These are phyloP conservation scores for Yarrowia divulgata DNA, from an alignment of 805 yeast species.

Conservation along the genomic window DNA sequence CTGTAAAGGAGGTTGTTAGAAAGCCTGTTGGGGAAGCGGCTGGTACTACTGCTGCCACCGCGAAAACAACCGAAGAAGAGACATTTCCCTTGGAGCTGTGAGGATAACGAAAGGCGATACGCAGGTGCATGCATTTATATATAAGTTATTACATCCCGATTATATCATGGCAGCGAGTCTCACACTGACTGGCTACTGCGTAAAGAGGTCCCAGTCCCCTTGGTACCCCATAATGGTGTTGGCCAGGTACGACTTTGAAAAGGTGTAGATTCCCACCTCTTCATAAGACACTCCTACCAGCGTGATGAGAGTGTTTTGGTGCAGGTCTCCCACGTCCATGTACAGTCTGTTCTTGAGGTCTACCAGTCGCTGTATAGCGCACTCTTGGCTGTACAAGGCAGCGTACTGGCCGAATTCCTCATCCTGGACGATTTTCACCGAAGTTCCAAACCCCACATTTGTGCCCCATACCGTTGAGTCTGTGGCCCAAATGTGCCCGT, in stretches of 20 bases:
- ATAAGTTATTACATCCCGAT: conserved; percentile 21
- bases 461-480: conserved; percentile 1
- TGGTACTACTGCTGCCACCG: neutral
- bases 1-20: conserved; percentile 3
- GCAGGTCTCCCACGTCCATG: neutral
- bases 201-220: neutral
- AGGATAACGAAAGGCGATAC: neutral
- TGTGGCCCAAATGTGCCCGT: conserved; percentile 9
- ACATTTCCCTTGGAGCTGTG: conserved; percentile 28
- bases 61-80: conserved; percentile 13
- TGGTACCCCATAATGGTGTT: conserved; percentile 19
- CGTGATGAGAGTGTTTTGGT: neutral
- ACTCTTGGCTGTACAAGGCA: neutral
- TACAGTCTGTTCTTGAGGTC: neutral
- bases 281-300: neutral
- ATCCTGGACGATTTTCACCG: neutral
- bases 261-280: conserved; percentile 4
- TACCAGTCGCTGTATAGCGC: neutral
- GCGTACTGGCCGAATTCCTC: conserved; percentile 3
- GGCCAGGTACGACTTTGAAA: neutral
- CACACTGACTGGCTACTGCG: neutral
- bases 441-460: neutral
- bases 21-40: neutral
- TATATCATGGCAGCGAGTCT: neutral
- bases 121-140: conserved; percentile 31